Conservation (phyloP, 2,329 filamentous ascomycete genomes). For the Chaetomium olivaceum region DNA sequence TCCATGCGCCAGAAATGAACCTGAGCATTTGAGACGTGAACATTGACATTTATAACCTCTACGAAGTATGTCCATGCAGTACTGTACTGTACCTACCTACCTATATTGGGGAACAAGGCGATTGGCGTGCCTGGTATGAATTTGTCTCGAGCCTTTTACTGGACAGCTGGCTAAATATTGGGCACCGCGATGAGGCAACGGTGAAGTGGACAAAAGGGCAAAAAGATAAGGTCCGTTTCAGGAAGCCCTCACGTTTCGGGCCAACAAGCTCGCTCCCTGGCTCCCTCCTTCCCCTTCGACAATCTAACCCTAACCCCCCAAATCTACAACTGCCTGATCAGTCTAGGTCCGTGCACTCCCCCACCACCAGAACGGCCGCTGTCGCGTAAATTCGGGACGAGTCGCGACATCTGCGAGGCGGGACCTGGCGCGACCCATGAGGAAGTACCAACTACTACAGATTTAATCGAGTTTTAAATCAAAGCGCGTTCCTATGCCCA, state of each 20-base stretch:
- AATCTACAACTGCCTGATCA: background rate
- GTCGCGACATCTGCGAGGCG: slow-evolving; percentile 25
- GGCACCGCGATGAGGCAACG: too few species aligned
- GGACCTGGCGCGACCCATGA: slow-evolving; percentile 22
- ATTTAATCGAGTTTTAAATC: slow-evolving; percentile 12
- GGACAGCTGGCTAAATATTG: too few species aligned
- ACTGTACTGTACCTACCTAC: too few species aligned
- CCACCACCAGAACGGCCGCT: slow-evolving; percentile 22
- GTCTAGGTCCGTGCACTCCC: slow-evolving; percentile 23
- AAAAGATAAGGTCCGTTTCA: background rate
- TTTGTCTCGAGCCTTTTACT: too few species aligned
- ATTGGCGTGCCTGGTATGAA: too few species aligned
- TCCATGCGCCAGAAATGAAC: background rate
- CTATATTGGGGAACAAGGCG: background rate
- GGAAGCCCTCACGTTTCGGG: background rate
- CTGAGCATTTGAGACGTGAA: background rate
- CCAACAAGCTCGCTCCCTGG: background rate
- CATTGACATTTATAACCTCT: background rate
- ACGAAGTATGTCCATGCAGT: too few species aligned
- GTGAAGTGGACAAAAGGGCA: background rate
- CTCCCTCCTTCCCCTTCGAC: background rate
- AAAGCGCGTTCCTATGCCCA: slow-evolving; percentile 24
- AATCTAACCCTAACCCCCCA: slow-evolving; percentile 1
- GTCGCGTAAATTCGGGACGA: slow-evolving; percentile 30
- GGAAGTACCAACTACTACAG: slow-evolving; percentile 6